Percentiles rank a stretch among this genome's conserved stretches.
Conservation (phyloP, 1,284 basidiomycete species). For the Naganishia sp. region DNA sequence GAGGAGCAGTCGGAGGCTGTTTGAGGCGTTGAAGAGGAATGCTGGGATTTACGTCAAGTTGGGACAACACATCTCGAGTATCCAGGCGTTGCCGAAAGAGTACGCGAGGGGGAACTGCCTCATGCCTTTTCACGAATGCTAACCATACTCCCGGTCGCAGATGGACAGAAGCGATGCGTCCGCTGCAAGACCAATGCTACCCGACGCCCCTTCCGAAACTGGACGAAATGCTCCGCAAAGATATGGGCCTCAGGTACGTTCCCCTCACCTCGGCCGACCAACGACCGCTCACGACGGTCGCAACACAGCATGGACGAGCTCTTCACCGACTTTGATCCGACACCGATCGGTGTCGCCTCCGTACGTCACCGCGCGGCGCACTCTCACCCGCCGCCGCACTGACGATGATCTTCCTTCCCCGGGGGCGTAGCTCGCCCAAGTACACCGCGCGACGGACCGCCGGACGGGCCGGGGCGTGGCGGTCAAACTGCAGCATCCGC, state of each 20-base stretch:
- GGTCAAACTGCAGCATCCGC: slow-evolving; percentile 96
- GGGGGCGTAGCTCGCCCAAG: slow-evolving; percentile 72
- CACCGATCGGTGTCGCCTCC: slow-evolving; percentile 90
- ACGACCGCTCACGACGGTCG: background rate
- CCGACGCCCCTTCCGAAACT: slow-evolving; percentile 49
- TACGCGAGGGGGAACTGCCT: slow-evolving; percentile 46
- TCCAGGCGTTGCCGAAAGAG: slow-evolving; percentile 76
- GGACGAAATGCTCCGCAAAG: slow-evolving; percentile 48
- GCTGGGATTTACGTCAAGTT: slow-evolving; percentile 61
- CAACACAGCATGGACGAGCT: slow-evolving; percentile 45
- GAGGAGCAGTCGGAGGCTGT: slow-evolving; percentile 73
- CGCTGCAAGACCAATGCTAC: slow-evolving; percentile 72
- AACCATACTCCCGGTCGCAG: slow-evolving; percentile 53
- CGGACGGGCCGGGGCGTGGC: slow-evolving; percentile 77
- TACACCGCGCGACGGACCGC: slow-evolving; percentile 79
- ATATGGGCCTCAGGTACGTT: slow-evolving; percentile 42
- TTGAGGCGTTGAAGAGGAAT: slow-evolving; percentile 78
- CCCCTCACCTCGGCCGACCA: background rate
- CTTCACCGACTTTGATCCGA: slow-evolving; percentile 77
- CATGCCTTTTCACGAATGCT: too few relatives aligned
- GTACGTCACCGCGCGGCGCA: slow-evolving; percentile 13
- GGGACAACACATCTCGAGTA: slow-evolving; percentile 77
- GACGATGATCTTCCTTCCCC: background rate
- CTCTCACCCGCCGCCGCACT: background rate
- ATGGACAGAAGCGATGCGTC: slow-evolving; percentile 62